A percentile compares a stretch with the other conserved stretches of the same genome.
phyloP scores from a whole-genome alignment of 768 basidiomycete species.

The Solioccasus polychromus region DNA sequence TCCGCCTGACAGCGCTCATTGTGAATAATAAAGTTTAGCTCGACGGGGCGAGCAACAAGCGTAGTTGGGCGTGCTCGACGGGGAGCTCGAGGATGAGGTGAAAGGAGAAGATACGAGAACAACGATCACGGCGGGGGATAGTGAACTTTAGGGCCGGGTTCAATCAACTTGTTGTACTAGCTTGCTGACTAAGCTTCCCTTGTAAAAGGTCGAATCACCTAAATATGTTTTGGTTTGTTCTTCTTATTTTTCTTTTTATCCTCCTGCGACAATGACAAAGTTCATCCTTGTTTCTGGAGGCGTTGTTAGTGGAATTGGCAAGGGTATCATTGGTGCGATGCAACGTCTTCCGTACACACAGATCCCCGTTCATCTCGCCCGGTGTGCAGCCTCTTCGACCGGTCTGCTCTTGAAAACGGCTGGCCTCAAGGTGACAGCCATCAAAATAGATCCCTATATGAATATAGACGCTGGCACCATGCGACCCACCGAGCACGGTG shows the following conservation, averaged over 20 bases:
- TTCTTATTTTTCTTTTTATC: no score
- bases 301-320: conserved; percentile 98
- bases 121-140: conserved; percentile 20
- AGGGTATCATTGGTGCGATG: conserved; percentile 93
- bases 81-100: conserved; percentile 9
- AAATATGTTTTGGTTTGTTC: no score
- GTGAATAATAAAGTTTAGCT: conserved; percentile 7
- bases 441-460: conserved; percentile 99
- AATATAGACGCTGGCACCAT: conserved; percentile 99
- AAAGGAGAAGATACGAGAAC: conserved; percentile 22
- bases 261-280: conserved; percentile 89
- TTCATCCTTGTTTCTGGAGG: conserved; percentile 96
- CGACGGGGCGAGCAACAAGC: conserved; percentile 3
- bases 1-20: conserved; percentile 60
- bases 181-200: no score
- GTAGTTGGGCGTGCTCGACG: conserved; percentile 4
- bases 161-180: conserved; percentile 13
- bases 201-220: no score
- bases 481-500: conserved; percentile 97
- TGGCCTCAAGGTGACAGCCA: conserved; percentile 95
- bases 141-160: conserved; percentile 32
- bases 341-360: conserved; percentile 13
- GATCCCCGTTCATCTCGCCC: conserved; percentile 20
- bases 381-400: conserved; percentile 82
- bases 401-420: conserved; percentile 93